Conservation (phyloP, 352 stramenopile species). For the Globisporangium heterothallicum region DNA sequence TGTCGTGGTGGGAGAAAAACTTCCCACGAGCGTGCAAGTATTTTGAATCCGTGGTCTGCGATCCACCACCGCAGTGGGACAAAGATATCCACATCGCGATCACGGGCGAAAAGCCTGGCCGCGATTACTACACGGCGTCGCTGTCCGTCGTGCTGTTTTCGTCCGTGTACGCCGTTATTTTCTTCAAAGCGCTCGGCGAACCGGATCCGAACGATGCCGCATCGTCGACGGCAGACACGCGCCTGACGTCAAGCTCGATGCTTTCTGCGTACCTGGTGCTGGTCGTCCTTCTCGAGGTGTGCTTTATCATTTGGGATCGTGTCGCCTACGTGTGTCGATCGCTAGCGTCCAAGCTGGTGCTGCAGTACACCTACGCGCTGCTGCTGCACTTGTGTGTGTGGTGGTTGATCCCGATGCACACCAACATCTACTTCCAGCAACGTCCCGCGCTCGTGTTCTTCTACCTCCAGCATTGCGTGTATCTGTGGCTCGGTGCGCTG, state of each 20-base stretch:
- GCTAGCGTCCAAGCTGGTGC: constrained; percentile 61
- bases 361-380: constrained; percentile 73
- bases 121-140: constrained; percentile 69
- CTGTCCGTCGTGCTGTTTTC: constrained; percentile 61
- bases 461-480: constrained; percentile 77
- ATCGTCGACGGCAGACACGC: constrained; percentile 37
- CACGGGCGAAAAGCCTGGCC: constrained; percentile 66
- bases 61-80: constrained; percentile 72
- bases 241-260: constrained; percentile 61
- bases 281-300: constrained; percentile 70
- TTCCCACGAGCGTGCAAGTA: constrained; percentile 44
- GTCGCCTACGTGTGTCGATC: constrained; percentile 76
- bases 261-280: constrained; percentile 86
- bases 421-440: constrained; percentile 77
- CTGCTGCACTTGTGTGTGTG: constrained; percentile 70
- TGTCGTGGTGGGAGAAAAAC: constrained; percentile 51
- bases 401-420: constrained; percentile 70
- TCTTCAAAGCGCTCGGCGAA: constrained; percentile 72
- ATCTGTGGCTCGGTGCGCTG: constrained; percentile 67
- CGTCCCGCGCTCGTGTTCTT: constrained; percentile 63
- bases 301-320: constrained; percentile 84
- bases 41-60: constrained; percentile 58
- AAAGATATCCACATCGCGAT: constrained; percentile 84
- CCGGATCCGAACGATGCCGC: constrained; percentile 31
- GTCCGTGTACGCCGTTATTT: constrained; percentile 65